Percentiles rank a stretch among this genome's conserved stretches.
phyloP scores from a whole-genome alignment of 805 yeast species.

The Candida maris region DNA sequence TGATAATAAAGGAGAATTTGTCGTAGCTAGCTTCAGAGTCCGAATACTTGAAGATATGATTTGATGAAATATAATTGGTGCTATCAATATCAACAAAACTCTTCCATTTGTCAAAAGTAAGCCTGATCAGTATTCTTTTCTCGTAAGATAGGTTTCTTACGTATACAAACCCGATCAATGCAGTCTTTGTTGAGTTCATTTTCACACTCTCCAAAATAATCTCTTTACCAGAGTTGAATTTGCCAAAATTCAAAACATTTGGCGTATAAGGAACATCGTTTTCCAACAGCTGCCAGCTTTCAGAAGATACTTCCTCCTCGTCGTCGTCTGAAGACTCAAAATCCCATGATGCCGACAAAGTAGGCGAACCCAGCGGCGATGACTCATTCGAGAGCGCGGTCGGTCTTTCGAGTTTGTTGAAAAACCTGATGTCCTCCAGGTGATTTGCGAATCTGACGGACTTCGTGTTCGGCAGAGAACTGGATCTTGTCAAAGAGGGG shows the following conservation, averaged over 20 bases:
- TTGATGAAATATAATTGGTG: constrained; percentile 35
- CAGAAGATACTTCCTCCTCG: constrained; percentile 17
- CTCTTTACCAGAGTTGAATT: constrained; percentile 28
- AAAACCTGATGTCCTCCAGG: constrained; percentile 60
- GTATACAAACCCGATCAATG: constrained; percentile 38
- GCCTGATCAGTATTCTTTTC: constrained; percentile 40
- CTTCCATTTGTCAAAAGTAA: constrained; percentile 49
- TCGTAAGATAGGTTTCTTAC: constrained; percentile 38
- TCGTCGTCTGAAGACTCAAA: constrained; percentile 26
- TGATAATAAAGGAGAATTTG: constrained; percentile 48
- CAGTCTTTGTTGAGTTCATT: constrained; percentile 38
- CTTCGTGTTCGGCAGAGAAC: constrained; percentile 51
- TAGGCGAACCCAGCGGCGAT: constrained; percentile 39
- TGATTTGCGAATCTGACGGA: constrained; percentile 63
- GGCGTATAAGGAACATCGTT: constrained; percentile 31
- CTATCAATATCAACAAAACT: constrained; percentile 29
- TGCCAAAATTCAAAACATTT: constrained; percentile 28
- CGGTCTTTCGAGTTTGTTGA: constrained; percentile 59
- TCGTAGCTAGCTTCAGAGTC: constrained; percentile 31
- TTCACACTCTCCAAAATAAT: constrained; percentile 36
- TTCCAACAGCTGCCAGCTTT: constrained; percentile 28
- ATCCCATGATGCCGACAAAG: constrained; percentile 24
- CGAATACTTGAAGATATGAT: constrained; percentile 39
- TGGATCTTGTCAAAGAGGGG: constrained; percentile 36
- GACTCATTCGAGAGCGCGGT: constrained; percentile 57